phyloP scores from a whole-genome alignment of 495 filamentous ascomycete genomes.

The Halenospora varia region DNA sequence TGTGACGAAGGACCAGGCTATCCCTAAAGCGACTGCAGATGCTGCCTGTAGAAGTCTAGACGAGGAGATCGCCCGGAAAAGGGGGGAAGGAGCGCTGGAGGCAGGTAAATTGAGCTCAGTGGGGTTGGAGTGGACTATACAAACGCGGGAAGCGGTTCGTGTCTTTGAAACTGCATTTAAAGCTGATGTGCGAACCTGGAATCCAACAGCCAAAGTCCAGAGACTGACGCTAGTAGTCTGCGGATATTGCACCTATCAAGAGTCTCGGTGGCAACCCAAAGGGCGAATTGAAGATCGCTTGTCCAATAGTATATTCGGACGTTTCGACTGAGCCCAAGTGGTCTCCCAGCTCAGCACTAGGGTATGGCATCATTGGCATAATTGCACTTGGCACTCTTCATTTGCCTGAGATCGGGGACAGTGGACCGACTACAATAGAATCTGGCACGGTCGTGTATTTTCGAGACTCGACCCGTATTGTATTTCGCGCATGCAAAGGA shows the following conservation, averaged over 20 bases:
- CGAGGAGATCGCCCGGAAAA: slow-evolving; percentile 1
- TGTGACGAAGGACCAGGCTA: background rate
- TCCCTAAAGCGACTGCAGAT: background rate
- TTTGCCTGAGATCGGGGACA: slow-evolving; percentile 8
- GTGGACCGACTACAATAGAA: background rate
- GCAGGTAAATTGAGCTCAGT: background rate
- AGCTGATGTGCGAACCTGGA: background rate
- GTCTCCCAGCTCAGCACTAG: slow-evolving; percentile 4
- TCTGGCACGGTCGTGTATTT: background rate
- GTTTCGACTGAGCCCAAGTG: background rate
- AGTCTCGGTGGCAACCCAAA: background rate
- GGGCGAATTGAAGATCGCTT: background rate
- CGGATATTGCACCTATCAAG: background rate
- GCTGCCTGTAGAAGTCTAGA: slow-evolving; percentile 6
- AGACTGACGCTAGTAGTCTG: background rate
- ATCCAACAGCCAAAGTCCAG: background rate
- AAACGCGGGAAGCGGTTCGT: background rate
- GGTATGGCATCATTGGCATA: slow-evolving; percentile 7
- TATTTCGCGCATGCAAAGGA: background rate
- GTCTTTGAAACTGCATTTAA: background rate
- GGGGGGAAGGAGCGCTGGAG: background rate
- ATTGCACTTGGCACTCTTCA: slow-evolving; percentile 10
- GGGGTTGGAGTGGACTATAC: slow-evolving; percentile 3
- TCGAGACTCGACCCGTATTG: background rate
- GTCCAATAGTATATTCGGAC: slow-evolving; percentile 8